Evolutionary conservation across 306 rosid genomes (phyloP).

Genomic region (Alnus rubra): DNA sequence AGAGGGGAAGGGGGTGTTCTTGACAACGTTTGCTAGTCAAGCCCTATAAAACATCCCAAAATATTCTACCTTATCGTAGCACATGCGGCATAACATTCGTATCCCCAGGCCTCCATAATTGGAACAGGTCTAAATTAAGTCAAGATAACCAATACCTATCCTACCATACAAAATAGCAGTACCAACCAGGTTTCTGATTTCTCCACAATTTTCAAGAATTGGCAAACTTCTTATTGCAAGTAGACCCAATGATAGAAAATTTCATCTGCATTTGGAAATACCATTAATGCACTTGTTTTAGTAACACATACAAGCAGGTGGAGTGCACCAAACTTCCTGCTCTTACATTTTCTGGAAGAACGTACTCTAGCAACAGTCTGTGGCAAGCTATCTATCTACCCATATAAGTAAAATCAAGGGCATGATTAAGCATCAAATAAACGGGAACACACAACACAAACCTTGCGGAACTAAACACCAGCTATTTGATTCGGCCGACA

Average conservation of each 20-base stretch:
- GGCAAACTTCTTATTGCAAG: neutral
- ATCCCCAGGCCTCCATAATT: neutral
- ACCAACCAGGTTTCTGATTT: neutral
- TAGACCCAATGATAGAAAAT: neutral
- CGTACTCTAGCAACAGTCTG: neutral
- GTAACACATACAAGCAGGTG: slow-evolving; percentile 8
- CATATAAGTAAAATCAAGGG: neutral
- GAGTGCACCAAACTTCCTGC: neutral
- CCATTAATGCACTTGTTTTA: neutral
- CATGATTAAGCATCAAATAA: slow-evolving; percentile 7
- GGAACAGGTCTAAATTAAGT: neutral
- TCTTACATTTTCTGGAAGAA: neutral
- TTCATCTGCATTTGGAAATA: slow-evolving; percentile 4
- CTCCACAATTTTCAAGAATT: neutral
- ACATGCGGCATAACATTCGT: neutral
- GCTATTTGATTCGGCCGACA: slow-evolving; percentile 53
- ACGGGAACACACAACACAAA: slow-evolving; percentile 21
- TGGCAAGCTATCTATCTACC: neutral
- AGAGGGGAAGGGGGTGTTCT: no score
- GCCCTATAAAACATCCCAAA: neutral
- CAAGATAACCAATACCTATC: neutral
- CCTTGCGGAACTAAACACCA: slow-evolving; percentile 98
- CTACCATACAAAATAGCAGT: neutral
- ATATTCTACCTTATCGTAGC: neutral
- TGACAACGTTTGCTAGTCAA: neutral